Conservation (phyloP, 768 basidiomycete species). For the Kwoniella shandongensis region DNA sequence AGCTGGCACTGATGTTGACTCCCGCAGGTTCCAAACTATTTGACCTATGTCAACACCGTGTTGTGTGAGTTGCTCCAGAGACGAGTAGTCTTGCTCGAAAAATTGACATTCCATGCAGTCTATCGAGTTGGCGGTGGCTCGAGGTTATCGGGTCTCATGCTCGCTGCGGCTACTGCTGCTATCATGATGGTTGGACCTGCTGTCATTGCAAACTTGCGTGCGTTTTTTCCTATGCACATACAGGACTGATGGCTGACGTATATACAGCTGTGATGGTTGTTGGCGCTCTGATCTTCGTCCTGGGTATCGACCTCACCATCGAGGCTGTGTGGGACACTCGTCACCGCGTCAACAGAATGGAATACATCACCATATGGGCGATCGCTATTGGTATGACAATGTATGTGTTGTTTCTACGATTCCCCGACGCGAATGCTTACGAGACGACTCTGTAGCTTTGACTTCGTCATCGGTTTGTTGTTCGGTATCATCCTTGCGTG, state of each 20-base stretch:
- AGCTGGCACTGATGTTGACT: background rate
- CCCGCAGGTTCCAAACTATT: slow-evolving; percentile 65
- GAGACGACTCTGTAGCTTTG: slow-evolving; percentile 55
- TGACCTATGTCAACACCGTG: slow-evolving; percentile 62
- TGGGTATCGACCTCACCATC: slow-evolving; percentile 90
- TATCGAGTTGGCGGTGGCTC: slow-evolving; percentile 90
- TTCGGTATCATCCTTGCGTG: slow-evolving; percentile 91
- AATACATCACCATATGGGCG: slow-evolving; percentile 56
- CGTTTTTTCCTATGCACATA: slow-evolving; percentile 47
- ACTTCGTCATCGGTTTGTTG: slow-evolving; percentile 89
- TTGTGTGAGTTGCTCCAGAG: slow-evolving; percentile 39
- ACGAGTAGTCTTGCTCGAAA: background rate
- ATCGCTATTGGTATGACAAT: slow-evolving; percentile 74
- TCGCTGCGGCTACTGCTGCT: slow-evolving; percentile 70
- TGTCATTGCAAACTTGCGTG: slow-evolving; percentile 89
- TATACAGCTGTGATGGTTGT: slow-evolving; percentile 81
- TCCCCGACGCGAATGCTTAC: no score
- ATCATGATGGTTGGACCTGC: slow-evolving; percentile 80
- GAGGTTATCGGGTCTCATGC: slow-evolving; percentile 77
- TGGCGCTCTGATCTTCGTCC: slow-evolving; percentile 84
- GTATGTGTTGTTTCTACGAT: slow-evolving; percentile 59
- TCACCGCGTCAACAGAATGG: slow-evolving; percentile 75
- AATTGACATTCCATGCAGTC: slow-evolving; percentile 60
- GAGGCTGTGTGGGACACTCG: slow-evolving; percentile 97
- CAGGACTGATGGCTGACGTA: background rate